Evolutionary conservation across 2,329 filamentous ascomycete genomes (phyloP), one percentile per base, ranked within the genome.

Genomic region (Aspergillus uvarum): DNA sequence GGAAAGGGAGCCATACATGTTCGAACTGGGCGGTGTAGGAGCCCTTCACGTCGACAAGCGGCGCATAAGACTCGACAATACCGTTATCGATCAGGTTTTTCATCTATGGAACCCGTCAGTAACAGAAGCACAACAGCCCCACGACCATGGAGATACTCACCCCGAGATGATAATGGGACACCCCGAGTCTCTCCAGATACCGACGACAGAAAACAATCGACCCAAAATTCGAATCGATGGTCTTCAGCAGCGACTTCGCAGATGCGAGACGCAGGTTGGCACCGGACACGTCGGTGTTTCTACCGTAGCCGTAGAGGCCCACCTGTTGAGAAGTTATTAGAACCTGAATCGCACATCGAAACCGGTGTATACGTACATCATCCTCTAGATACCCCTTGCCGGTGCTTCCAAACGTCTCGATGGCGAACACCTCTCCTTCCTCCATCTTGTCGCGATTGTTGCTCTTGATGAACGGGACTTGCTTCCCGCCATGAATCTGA

Each of bases 21-120:
- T 89, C 86, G 68, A 85, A 88, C 65, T 89, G 87, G 10, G 86
- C 86, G 5, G 83, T 81, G 68, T 87, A 88, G 1, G 85, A 87
- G 2, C 85, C 86, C 63, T 81, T 78, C 47, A 84, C 70, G 64
- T 89, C 86, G 35, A 80, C 74, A 26, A 89, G 74, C 1, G 86
- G 86, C 14, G 74, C 74, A 67, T 88, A 85, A 4, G 78, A 72
- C 47, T 88, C 81, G 3, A 88, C 75, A 21, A 88, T 79, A 1
- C 84, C 86, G 55, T 83, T 78, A 6, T 81, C 78, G 1, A 87
- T 79, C 24, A 88, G 77, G 42, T 78, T 81, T 59, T 86, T 86
- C 72, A 88, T 77, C 82, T 85, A 59, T n/a, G 48, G 2, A 31
- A 1, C 12, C 4, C 11, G n/a, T 44, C 16, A 4, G 19, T 53